phyloP scores from a whole-genome alignment of 495 filamentous ascomycete genomes.

The Daldinia caldariorum region DNA sequence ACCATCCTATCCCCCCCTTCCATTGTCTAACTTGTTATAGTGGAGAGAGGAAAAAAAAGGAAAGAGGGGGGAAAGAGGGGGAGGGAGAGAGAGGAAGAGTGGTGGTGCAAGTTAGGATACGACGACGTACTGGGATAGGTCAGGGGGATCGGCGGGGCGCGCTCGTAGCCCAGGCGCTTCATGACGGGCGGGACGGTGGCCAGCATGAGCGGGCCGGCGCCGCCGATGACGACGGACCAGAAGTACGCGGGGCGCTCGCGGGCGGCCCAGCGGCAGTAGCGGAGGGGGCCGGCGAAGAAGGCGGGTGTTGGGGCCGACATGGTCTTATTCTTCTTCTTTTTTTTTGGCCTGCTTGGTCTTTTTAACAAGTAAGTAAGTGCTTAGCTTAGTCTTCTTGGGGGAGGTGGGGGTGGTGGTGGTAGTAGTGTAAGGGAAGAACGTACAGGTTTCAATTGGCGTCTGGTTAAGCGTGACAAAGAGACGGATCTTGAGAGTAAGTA shows the following conservation, averaged over 20 bases:
- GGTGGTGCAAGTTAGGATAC: too few relatives aligned
- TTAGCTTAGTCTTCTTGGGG: neutral
- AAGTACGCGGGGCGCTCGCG: constrained; percentile 89
- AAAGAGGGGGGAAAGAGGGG: too few relatives aligned
- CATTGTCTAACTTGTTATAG: too few relatives aligned
- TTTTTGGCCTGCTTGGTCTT: neutral
- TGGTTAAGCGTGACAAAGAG: constrained; percentile 5
- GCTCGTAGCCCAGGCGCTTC: constrained; percentile 72
- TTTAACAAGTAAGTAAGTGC: too few relatives aligned
- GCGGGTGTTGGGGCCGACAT: constrained; percentile 68
- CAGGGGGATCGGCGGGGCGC: constrained; percentile 75
- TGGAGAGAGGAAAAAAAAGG: too few relatives aligned
- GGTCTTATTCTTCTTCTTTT: constrained; percentile 46
- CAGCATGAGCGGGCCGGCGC: constrained; percentile 73
- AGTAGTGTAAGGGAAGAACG: neutral
- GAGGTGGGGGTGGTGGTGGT: constrained; percentile 1
- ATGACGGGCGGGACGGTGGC: constrained; percentile 75
- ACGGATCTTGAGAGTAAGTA: constrained; percentile 17
- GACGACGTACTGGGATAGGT: constrained; percentile 90
- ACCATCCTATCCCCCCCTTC: too few relatives aligned
- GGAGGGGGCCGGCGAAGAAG: constrained; percentile 84
- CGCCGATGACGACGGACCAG: constrained; percentile 79
- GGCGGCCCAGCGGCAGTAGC: constrained; percentile 86
- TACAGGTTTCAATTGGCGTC: constrained; percentile 31
- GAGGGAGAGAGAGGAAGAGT: too few relatives aligned